These are phyloP conservation scores for Mycena crocata DNA, from an alignment of 768 basidiomycete species.

Conservation along the genomic window DNA sequence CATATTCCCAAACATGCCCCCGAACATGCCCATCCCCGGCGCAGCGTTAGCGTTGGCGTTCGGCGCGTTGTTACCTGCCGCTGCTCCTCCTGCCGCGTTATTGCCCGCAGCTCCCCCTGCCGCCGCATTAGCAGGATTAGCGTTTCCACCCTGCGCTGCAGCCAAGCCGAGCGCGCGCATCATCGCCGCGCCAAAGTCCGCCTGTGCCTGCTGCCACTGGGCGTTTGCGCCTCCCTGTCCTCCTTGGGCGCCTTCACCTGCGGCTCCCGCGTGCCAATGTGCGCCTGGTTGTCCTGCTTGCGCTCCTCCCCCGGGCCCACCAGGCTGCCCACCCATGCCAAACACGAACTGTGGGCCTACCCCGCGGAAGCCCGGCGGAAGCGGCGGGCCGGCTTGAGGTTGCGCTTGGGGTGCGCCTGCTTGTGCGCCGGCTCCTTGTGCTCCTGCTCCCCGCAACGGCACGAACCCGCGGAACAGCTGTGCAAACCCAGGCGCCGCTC, in stretches of 20 bases:
- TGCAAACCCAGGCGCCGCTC: constrained; percentile 9
- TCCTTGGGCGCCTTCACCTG: too few relatives aligned
- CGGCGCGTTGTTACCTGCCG: background rate
- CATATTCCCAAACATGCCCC: too few relatives aligned
- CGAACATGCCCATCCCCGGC: too few relatives aligned
- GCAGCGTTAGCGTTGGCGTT: background rate
- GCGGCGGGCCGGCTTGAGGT: background rate
- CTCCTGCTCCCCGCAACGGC: background rate
- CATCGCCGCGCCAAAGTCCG: too few relatives aligned
- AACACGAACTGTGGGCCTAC: background rate
- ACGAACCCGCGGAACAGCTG: constrained; percentile 27
- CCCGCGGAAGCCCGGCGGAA: background rate
- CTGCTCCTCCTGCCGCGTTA: background rate
- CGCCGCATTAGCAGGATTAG: background rate
- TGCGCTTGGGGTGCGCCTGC: background rate
- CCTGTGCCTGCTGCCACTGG: too few relatives aligned
- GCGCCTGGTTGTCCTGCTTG: background rate
- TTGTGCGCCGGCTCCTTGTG: background rate
- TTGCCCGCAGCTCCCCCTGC: background rate
- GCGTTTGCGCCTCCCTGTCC: too few relatives aligned
- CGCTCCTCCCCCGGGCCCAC: background rate
- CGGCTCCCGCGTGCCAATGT: too few relatives aligned
- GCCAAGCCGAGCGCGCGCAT: background rate
- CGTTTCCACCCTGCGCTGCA: background rate
- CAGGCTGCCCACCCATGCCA: background rate